These are phyloP conservation scores for Erysimum cheiranthoides DNA, from an alignment of 345 rosid genomes.

Conservation along the genomic window DNA sequence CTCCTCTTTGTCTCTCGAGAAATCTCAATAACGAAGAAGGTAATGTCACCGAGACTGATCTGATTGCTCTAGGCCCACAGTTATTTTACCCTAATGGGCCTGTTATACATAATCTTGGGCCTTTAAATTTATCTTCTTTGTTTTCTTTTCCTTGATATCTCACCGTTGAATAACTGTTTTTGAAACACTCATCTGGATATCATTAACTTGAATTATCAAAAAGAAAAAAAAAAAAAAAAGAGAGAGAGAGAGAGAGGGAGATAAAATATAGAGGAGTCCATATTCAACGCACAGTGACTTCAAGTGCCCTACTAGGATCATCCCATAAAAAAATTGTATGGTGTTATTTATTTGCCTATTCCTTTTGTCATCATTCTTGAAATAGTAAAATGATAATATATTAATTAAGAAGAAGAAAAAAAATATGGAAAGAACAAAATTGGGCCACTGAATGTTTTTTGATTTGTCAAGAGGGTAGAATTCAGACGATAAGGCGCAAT, in stretches of 20 bases:
- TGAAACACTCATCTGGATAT: not conserved
- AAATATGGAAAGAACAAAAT: constrained; percentile 19
- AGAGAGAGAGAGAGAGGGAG: not conserved
- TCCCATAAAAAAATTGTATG: not conserved
- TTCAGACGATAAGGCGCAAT: constrained; percentile 31
- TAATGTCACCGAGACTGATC: constrained; percentile 2
- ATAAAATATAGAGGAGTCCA: not conserved
- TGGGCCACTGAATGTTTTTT: constrained; percentile 38
- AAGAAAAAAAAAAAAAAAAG: not conserved
- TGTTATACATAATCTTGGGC: not conserved
- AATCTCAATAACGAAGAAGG: constrained; percentile 17
- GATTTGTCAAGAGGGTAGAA: constrained; percentile 20
- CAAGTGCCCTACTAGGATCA: constrained; percentile 28
- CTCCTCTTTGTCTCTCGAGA: constrained; percentile 27
- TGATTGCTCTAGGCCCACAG: constrained; percentile 6
- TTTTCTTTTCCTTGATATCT: not conserved
- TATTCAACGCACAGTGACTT: constrained; percentile 27
- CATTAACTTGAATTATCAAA: not conserved
- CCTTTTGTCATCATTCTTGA: constrained; percentile 33
- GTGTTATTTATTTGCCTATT: not conserved
- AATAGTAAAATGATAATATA: constrained; percentile 2
- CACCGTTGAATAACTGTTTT: not conserved
- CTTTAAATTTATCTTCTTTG: not conserved
- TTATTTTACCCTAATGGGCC: constrained; percentile 20
- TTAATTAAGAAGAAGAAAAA: not conserved